Base-by-base conservation (phyloP, 139 green algal genomes). In the Zygnema circumcarinatum region DNA sequence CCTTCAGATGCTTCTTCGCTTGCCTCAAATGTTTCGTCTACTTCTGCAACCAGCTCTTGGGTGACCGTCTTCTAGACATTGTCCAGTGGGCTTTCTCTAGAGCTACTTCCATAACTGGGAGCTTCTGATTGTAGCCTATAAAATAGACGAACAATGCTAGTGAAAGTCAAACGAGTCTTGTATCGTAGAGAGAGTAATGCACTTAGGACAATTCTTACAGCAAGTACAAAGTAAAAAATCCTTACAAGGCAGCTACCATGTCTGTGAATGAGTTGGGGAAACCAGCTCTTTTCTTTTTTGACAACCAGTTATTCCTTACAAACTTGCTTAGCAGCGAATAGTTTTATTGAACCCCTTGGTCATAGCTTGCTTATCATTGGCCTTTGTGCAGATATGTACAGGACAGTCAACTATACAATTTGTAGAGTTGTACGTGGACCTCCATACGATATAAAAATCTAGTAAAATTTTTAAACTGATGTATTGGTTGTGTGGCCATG, bases 231-330 rank as follows among this genome's bases (percentile, higher is more conserved):
- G n/a, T n/a, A n/a, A n/a, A n/a, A n/a, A n/a, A n/a, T n/a, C n/a
- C n/a, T n/a, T n/a, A n/a, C n/a, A n/a, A n/a, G n/a, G n/a, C n/a
- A n/a, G n/a, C n/a, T n/a, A n/a, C n/a, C n/a, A n/a, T n/a, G n/a
- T n/a, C n/a, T n/a, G n/a, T n/a, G n/a, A n/a, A n/a, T n/a, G n/a
- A n/a, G n/a, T n/a, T n/a, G n/a, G n/a, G n/a, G n/a, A n/a, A n/a
- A n/a, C n/a, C n/a, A n/a, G n/a, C n/a, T n/a, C n/a, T n/a, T n/a
- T n/a, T n/a, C n/a, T n/a, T n/a, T n/a, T n/a, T n/a, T 72, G 54
- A 72, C 54, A 72, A 33, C 54, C 25, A 72, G 54, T 72, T 72
- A 25, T 72, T 33, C 54, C n/a, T n/a, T n/a, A n/a, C n/a, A n/a
- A n/a, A n/a, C n/a, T n/a, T n/a, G n/a, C n/a, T n/a, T n/a, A n/a